Percentiles rank a stretch among this genome's conserved stretches.
These are phyloP conservation scores for Rhodamnia rubescens DNA, from an alignment of 345 rosid genomes.

Conservation along the genomic window DNA sequence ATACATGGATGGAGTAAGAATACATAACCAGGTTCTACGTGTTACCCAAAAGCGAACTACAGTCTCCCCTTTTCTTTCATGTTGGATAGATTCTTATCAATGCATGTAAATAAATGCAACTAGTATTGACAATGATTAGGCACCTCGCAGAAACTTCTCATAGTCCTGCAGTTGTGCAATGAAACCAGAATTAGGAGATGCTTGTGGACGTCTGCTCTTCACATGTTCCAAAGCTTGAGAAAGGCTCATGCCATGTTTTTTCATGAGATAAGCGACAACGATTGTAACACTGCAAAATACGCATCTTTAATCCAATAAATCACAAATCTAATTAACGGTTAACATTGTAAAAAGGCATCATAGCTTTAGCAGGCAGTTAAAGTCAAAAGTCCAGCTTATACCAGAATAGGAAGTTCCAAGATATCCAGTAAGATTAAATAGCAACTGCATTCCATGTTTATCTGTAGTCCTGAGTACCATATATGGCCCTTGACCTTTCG, in stretches of 20 bases:
- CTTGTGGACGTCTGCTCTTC: slow-evolving; percentile 20
- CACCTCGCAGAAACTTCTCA: slow-evolving; percentile 41
- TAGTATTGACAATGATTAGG: background rate
- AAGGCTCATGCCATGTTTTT: slow-evolving; percentile 20
- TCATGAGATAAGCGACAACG: slow-evolving; percentile 28
- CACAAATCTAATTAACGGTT: background rate
- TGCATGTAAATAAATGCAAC: background rate
- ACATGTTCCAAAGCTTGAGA: slow-evolving; percentile 27
- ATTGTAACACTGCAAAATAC: slow-evolving; percentile 21
- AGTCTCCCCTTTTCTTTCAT: background rate
- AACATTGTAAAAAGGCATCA: background rate
- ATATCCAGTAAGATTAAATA: background rate
- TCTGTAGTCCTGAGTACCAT: background rate
- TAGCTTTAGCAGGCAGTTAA: background rate
- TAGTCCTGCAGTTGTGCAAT: slow-evolving; percentile 28
- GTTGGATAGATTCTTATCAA: background rate
- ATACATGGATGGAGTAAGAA: background rate
- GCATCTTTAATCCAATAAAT: background rate
- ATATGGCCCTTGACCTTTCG: background rate
- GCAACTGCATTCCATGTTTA: background rate
- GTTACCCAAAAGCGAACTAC: background rate
- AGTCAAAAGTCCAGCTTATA: background rate
- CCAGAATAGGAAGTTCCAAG: background rate
- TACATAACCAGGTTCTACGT: background rate
- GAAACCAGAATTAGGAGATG: slow-evolving; percentile 53